These are phyloP conservation scores for Diaporthe citri DNA, from an alignment of 2,329 filamentous ascomycete genomes.

Conservation along the genomic window DNA sequence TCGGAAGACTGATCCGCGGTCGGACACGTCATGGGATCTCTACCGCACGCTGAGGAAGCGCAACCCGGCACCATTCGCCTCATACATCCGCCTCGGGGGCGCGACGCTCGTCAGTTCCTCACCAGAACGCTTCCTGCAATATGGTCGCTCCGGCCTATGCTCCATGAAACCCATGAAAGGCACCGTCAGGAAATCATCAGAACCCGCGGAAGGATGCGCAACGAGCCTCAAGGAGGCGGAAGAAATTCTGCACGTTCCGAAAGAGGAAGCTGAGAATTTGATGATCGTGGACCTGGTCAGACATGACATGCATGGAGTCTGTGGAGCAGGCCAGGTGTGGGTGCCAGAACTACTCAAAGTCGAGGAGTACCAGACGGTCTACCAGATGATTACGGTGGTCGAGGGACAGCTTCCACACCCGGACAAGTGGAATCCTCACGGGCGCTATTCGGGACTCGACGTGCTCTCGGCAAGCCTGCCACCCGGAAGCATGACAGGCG, in stretches of 20 bases:
- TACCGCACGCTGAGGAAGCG: conserved; percentile 77
- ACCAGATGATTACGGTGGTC: conserved; percentile 90
- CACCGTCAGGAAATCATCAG: conserved; percentile 84
- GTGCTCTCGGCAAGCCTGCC: conserved; percentile 84
- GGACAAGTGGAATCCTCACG: conserved; percentile 33
- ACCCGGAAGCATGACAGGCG: conserved; percentile 96
- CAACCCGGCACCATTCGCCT: conserved; percentile 88
- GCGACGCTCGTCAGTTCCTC: conserved; percentile 85
- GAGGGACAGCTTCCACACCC: conserved; percentile 71
- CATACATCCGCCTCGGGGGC: conserved; percentile 78
- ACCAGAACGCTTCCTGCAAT: conserved; percentile 87
- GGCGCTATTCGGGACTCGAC: conserved; percentile 74
- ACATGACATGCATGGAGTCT: conserved; percentile 90
- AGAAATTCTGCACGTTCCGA: conserved; percentile 80
- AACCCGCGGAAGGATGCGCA: conserved; percentile 51
- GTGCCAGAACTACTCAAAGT: conserved; percentile 86
- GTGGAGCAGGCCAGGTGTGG: conserved; percentile 77
- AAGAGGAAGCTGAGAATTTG: conserved; percentile 94
- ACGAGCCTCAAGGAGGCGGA: conserved; percentile 78
- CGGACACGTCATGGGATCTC: conserved; percentile 72
- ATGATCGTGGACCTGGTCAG: conserved; percentile 99
- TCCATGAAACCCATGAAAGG: conserved; percentile 97
- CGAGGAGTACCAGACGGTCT: conserved; percentile 92
- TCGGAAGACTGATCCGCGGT: conserved; percentile 21
- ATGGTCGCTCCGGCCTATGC: conserved; percentile 66